phyloP scores from a whole-genome alignment of 108 stramenopile genomes.

The Phaeodactylum tricornutum region DNA sequence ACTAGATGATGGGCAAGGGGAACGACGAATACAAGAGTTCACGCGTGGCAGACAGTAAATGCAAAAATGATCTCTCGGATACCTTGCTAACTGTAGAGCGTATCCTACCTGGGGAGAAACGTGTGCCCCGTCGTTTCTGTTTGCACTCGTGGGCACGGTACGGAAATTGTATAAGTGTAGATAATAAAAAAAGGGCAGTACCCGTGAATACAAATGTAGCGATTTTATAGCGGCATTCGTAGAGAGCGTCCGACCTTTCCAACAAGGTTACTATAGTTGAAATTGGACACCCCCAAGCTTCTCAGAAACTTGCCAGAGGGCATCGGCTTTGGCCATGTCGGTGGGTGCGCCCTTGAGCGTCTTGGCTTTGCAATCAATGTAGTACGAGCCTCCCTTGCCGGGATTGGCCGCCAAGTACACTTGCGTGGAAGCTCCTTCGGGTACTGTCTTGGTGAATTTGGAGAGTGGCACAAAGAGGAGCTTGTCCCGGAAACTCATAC shows the following conservation, averaged over 20 bases:
- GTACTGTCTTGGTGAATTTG: constrained; percentile 33
- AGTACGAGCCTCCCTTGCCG: constrained; percentile 27
- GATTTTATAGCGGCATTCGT: neutral
- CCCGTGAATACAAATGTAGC: neutral
- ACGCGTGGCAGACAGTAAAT: too few relatives aligned
- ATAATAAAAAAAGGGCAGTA: neutral
- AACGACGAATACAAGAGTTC: constrained; percentile 2
- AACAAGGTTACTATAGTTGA: constrained; percentile 6
- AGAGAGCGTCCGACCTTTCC: neutral
- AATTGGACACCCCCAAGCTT: constrained; percentile 36
- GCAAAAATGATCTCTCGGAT: too few relatives aligned
- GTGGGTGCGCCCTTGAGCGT: constrained; percentile 24
- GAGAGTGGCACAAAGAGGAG: constrained; percentile 16
- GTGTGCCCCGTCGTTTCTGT: too few relatives aligned
- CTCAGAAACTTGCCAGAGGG: constrained; percentile 49
- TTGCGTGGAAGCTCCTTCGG: constrained; percentile 57
- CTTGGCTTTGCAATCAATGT: constrained; percentile 34
- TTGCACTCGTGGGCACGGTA: too few relatives aligned
- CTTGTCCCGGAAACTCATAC: constrained; percentile 16
- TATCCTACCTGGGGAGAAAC: too few relatives aligned
- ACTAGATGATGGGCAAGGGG: neutral
- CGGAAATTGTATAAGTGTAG: neutral
- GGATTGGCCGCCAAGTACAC: constrained; percentile 38
- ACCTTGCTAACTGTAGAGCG: too few relatives aligned
- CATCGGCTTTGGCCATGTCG: constrained; percentile 35